A percentile compares a stretch with the other conserved stretches of the same genome.
Evolutionary conservation across 768 basidiomycete genomes (phyloP).

Genomic region (Amylocystis lapponica): DNA sequence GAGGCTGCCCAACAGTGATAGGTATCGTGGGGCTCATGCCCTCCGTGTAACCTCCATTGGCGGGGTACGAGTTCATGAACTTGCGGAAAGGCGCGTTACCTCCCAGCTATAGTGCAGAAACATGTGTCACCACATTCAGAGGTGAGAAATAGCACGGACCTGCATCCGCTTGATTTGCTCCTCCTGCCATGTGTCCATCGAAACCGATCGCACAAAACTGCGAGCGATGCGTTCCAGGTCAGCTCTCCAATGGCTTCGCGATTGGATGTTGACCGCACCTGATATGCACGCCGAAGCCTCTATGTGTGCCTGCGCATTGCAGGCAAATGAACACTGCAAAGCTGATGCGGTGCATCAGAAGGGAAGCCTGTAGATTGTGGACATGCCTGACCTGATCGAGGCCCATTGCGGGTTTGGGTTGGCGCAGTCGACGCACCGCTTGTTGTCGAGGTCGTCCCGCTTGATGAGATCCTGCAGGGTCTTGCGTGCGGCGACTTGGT

Average conservation of each 20-base stretch:
- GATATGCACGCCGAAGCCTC: constrained; percentile 93
- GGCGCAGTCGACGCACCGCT: constrained; percentile 72
- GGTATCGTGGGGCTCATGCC: constrained; percentile 62
- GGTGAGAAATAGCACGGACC: constrained; percentile 38
- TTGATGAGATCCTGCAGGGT: constrained; percentile 71
- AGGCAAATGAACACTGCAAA: constrained; percentile 90
- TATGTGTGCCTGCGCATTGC: constrained; percentile 78
- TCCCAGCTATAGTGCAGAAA: constrained; percentile 51
- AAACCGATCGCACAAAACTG: constrained; percentile 88
- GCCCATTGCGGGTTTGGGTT: constrained; percentile 97
- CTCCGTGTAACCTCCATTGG: constrained; percentile 64
- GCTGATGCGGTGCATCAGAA: constrained; percentile 30
- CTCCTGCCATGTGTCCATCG: constrained; percentile 95
- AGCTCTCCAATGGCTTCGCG: neutral
- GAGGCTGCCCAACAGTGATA: constrained; percentile 94
- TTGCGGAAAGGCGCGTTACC: constrained; percentile 81
- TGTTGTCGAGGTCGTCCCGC: constrained; percentile 68
- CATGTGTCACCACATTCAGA: constrained; percentile 5
- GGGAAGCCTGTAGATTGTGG: constrained; percentile 2
- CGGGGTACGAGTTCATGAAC: constrained; percentile 72
- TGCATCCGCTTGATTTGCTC: constrained; percentile 89
- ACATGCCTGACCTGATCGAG: constrained; percentile 53
- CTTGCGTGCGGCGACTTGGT: constrained; percentile 65
- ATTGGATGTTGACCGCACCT: constrained; percentile 36
- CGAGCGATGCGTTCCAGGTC: constrained; percentile 12